Evolutionary conservation across 179 eudicot species (phyloP).

Genomic region (Beta lomatogona): DNA sequence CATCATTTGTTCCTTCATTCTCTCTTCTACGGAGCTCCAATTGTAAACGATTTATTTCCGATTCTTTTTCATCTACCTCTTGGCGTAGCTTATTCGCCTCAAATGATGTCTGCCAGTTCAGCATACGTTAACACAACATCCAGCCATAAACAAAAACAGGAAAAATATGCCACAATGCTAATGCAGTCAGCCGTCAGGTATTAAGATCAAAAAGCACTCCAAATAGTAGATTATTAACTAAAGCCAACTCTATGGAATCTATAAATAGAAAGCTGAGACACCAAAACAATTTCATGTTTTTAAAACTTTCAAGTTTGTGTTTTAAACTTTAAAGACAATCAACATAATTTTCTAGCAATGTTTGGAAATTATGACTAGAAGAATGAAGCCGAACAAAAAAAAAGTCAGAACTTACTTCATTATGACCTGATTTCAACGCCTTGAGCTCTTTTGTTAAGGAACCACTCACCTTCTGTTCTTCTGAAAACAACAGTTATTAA

Average conservation of each 20-base stretch:
- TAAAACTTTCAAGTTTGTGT: neutral
- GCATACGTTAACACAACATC: neutral
- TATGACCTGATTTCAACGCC: conserved; percentile 51
- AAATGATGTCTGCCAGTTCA: conserved; percentile 43
- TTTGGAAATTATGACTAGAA: neutral
- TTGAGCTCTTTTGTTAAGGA: conserved; percentile 66
- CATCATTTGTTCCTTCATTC: conserved; percentile 41
- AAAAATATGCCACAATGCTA: neutral
- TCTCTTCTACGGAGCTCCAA: conserved; percentile 59
- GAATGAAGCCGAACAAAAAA: neutral
- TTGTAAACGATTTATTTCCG: conserved; percentile 62
- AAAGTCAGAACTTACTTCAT: conserved; percentile 54
- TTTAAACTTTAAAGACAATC: neutral
- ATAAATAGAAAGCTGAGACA: neutral
- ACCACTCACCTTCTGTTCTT: conserved; percentile 61
- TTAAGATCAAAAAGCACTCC: neutral
- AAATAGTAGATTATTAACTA: neutral
- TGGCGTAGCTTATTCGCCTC: conserved; percentile 52
- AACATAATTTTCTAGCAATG: neutral
- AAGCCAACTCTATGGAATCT: neutral
- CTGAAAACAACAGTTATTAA: conserved; percentile 41
- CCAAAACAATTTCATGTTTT: neutral
- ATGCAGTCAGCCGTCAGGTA: neutral
- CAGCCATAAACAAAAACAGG: neutral
- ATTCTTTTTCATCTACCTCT: conserved; percentile 62